phyloP scores from a whole-genome alignment of 1,139 yeast species.

The Meyerozyma sp. region DNA sequence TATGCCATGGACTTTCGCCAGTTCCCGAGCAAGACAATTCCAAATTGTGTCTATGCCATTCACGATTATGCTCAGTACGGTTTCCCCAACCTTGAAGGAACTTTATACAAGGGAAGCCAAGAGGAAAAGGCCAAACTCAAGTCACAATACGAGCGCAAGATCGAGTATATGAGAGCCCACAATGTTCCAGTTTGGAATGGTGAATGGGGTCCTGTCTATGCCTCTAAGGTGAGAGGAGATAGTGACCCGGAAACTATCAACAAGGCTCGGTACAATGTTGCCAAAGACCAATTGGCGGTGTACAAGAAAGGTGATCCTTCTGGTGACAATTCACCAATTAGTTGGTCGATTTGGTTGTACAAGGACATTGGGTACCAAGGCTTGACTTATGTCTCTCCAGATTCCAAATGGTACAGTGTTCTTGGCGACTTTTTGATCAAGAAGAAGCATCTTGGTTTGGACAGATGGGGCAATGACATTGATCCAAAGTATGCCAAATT shows the following conservation, averaged over 20 bases:
- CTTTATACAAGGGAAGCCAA: constrained; percentile 24
- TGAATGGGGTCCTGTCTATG: constrained; percentile 47
- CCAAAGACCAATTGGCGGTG: constrained; percentile 37
- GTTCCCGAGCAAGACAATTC: constrained; percentile 28
- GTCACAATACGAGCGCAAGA: constrained; percentile 32
- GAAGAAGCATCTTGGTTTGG: constrained; percentile 39
- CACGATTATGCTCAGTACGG: constrained; percentile 40
- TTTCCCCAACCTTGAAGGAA: constrained; percentile 31
- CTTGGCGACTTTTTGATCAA: constrained; percentile 35
- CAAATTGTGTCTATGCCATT: constrained; percentile 41
- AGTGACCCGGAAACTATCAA: constrained; percentile 28
- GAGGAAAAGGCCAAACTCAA: constrained; percentile 26
- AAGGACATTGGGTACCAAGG: constrained; percentile 48
- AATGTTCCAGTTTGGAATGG: constrained; percentile 48
- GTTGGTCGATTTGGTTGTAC: constrained; percentile 49
- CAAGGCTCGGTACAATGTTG: constrained; percentile 30
- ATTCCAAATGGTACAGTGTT: constrained; percentile 34
- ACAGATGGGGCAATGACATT: constrained; percentile 43
- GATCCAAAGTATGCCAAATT: constrained; percentile 29
- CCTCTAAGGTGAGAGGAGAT: constrained; percentile 36
- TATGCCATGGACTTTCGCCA: constrained; percentile 43
- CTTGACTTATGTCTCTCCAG: constrained; percentile 36
- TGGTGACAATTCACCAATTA: constrained; percentile 36
- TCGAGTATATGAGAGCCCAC: constrained; percentile 29
- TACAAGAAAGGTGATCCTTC: constrained; percentile 40